phyloP scores from a whole-genome alignment of 805 yeast species.

The Ogataea minuta region DNA sequence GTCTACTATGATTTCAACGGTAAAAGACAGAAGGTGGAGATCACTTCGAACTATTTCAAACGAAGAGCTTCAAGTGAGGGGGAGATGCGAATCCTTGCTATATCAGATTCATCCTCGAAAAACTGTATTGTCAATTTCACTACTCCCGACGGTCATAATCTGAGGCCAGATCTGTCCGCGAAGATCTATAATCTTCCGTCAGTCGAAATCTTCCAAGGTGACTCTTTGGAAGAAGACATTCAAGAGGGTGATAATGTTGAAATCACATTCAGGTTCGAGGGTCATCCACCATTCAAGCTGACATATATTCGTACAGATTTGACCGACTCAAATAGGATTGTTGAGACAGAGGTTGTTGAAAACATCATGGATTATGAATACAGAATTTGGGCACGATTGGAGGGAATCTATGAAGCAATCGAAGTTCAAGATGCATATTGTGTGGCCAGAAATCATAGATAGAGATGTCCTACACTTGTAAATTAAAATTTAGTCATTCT shows the following conservation, averaged over 20 bases:
- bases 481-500: no score
- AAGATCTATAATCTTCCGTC: slow-evolving; percentile 56
- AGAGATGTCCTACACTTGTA: no score
- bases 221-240: slow-evolving; percentile 69
- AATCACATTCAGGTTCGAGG: slow-evolving; percentile 75
- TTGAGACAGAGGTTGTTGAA: slow-evolving; percentile 59
- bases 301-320: slow-evolving; percentile 71
- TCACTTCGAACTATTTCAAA: slow-evolving; percentile 40
- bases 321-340: slow-evolving; percentile 35
- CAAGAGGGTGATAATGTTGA: slow-evolving; percentile 96
- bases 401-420: slow-evolving; percentile 92
- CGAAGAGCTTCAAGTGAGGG: slow-evolving; percentile 86
- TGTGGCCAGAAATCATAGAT: slow-evolving; percentile 36
- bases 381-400: slow-evolving; percentile 72
- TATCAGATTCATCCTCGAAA: slow-evolving; percentile 70
- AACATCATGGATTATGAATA: slow-evolving; percentile 69
- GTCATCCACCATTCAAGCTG: slow-evolving; percentile 87
- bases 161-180: slow-evolving; percentile 31
- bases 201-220: slow-evolving; percentile 83
- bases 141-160: slow-evolving; percentile 24
- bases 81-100: slow-evolving; percentile 57
- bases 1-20: slow-evolving; percentile 74
- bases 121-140: slow-evolving; percentile 68
- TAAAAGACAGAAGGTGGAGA: slow-evolving; percentile 51
- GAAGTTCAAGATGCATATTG: slow-evolving; percentile 87